phyloP scores from a whole-genome alignment of 768 basidiomycete species.

The Suillus fuscotomentosus region DNA sequence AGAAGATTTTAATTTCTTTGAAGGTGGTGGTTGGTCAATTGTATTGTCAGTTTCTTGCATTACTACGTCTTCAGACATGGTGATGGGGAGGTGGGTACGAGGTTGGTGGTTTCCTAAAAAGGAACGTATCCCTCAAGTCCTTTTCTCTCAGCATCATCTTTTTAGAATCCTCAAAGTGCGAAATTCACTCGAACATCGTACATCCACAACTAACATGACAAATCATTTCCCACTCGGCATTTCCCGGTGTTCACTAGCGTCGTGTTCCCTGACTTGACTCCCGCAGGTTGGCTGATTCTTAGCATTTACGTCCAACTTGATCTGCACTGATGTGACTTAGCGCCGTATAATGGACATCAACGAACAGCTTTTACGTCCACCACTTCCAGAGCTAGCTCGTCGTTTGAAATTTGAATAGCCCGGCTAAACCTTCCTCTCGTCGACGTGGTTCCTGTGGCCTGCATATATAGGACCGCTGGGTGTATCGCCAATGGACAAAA shows the following conservation, averaged over 20 bases:
- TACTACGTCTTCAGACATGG: conserved; percentile 28
- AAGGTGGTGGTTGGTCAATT: conserved; percentile 27
- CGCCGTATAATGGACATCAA: too few relatives aligned
- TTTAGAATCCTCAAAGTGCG: not conserved
- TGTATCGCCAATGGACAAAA: too few relatives aligned
- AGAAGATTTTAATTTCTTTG: conserved; percentile 28
- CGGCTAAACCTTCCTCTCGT: too few relatives aligned
- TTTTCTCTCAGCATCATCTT: not conserved
- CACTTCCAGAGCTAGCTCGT: too few relatives aligned
- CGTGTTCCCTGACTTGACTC: too few relatives aligned
- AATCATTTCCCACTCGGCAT: not conserved
- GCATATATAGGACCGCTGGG: too few relatives aligned
- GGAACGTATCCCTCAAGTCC: not conserved
- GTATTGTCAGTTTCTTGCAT: conserved; percentile 22
- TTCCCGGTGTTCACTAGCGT: not conserved
- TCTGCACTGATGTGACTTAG: too few relatives aligned
- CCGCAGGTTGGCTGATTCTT: too few relatives aligned
- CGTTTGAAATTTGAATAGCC: too few relatives aligned
- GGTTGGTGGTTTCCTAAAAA: conserved; percentile 33
- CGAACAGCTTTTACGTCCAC: too few relatives aligned
- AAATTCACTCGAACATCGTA: not conserved
- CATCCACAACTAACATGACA: not conserved
- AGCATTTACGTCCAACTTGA: too few relatives aligned
- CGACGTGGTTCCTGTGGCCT: too few relatives aligned
- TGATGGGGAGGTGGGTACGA: conserved; percentile 12